Conservation (phyloP, 2,329 filamentous ascomycete genomes). For the Colletotrichum sp. region DNA sequence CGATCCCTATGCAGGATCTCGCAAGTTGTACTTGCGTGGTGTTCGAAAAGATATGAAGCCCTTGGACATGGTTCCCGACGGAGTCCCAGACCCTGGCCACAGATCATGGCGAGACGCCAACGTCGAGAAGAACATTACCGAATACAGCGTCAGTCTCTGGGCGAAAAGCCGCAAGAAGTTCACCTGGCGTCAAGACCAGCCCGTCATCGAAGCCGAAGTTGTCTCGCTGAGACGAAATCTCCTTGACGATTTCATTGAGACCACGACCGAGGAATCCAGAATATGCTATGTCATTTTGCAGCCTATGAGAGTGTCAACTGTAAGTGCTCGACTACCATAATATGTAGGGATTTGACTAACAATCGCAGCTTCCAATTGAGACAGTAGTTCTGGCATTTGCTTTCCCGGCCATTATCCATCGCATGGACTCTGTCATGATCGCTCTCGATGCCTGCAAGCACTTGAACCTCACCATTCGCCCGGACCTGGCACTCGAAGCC, state of each 20-base stretch:
- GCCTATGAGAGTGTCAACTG: slow-evolving; percentile 76
- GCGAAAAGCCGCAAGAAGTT: slow-evolving; percentile 57
- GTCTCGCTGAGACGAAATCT: slow-evolving; percentile 83
- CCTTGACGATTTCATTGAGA: slow-evolving; percentile 69
- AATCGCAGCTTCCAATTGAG: slow-evolving; percentile 64
- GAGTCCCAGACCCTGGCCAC: slow-evolving; percentile 53
- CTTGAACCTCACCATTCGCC: slow-evolving; percentile 67
- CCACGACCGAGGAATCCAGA: slow-evolving; percentile 44
- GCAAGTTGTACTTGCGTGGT: slow-evolving; percentile 61
- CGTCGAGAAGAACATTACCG: slow-evolving; percentile 68
- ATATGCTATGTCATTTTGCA: slow-evolving; percentile 77
- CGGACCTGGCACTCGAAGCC: slow-evolving; percentile 81
- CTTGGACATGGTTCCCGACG: slow-evolving; percentile 67
- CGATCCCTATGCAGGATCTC: slow-evolving; percentile 67
- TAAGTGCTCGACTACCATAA: slow-evolving; percentile 46
- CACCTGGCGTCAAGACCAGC: slow-evolving; percentile 72
- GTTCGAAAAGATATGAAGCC: slow-evolving; percentile 65
- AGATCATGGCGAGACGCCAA: slow-evolving; percentile 38
- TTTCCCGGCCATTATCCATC: slow-evolving; percentile 84
- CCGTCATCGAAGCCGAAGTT: slow-evolving; percentile 78
- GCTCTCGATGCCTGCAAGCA: slow-evolving; percentile 74
- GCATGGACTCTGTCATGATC: slow-evolving; percentile 82
- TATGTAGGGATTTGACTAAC: slow-evolving; percentile 21
- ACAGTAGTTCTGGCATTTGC: slow-evolving; percentile 76
- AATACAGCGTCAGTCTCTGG: slow-evolving; percentile 83